Evolutionary conservation across 106 monocot genomes (phyloP).

Genomic region (Triglochin maritima): DNA sequence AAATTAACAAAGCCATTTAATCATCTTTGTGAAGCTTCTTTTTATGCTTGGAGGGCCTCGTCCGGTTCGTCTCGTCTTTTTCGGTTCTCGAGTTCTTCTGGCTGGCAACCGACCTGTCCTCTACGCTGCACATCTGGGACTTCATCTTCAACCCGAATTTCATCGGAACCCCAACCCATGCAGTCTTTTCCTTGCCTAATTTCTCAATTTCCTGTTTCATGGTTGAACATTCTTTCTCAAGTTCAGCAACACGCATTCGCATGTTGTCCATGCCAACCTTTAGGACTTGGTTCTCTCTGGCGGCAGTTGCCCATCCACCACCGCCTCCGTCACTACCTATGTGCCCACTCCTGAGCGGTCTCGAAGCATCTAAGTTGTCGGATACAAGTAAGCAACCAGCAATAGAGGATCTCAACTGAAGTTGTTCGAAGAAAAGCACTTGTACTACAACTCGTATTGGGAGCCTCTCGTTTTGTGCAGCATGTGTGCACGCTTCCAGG

Average conservation of each 20-base stretch:
- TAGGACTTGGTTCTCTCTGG: constrained; percentile 35
- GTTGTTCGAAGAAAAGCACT: constrained; percentile 82
- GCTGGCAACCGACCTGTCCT: constrained; percentile 20
- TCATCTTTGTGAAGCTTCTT: constrained; percentile 1
- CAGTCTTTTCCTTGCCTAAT: constrained; percentile 15
- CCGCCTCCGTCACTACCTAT: constrained; percentile 15
- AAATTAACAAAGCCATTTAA: background rate
- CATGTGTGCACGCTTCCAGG: constrained; percentile 65
- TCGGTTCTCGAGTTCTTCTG: constrained; percentile 2
- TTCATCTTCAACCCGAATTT: constrained; percentile 35
- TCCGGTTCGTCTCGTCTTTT: constrained; percentile 9
- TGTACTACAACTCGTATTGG: constrained; percentile 60
- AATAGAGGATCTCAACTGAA: constrained; percentile 54
- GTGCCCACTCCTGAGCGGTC: constrained; percentile 28
- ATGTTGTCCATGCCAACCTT: constrained; percentile 43
- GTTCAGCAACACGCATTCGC: constrained; percentile 30
- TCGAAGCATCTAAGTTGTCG: constrained; percentile 43
- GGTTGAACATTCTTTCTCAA: constrained; percentile 33
- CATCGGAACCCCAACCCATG: constrained; percentile 21
- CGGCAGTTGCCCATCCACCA: constrained; percentile 28
- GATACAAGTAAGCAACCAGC: constrained; percentile 58
- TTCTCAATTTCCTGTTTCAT: constrained; percentile 43
- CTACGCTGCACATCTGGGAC: constrained; percentile 35
- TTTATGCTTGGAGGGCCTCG: constrained; percentile 11
- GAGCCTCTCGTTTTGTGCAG: constrained; percentile 67